phyloP scores from a whole-genome alignment of 768 basidiomycete genomes.

The Crepidotus variabilis region DNA sequence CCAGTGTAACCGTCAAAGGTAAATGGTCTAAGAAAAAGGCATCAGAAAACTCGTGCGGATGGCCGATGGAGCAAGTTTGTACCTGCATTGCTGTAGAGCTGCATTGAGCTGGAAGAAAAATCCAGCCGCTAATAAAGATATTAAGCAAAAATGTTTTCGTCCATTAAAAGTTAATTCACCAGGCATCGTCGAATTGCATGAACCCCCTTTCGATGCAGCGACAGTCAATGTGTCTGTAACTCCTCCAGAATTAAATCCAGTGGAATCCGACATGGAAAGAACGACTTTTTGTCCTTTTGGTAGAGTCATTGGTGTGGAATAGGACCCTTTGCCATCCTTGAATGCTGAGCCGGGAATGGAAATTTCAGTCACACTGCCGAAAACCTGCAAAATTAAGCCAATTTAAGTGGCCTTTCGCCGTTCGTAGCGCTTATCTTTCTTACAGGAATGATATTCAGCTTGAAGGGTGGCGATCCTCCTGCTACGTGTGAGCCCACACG shows the following conservation, averaged over 20 bases:
- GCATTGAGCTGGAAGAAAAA: slow-evolving; percentile 50
- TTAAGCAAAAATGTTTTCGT: background rate
- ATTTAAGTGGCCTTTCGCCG: slow-evolving; percentile 29
- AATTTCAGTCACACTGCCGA: slow-evolving; percentile 48
- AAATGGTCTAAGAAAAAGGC: slow-evolving; percentile 35
- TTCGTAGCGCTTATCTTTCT: background rate
- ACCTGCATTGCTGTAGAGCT: slow-evolving; percentile 63
- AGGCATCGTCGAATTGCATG: slow-evolving; percentile 28
- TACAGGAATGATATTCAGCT: slow-evolving; percentile 44
- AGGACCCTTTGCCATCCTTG: slow-evolving; percentile 51
- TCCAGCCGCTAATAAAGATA: slow-evolving; percentile 23
- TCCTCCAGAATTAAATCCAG: slow-evolving; percentile 68
- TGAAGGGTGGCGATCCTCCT: slow-evolving; percentile 61
- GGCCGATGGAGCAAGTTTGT: slow-evolving; percentile 16
- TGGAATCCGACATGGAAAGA: slow-evolving; percentile 67
- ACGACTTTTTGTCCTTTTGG: slow-evolving; percentile 37
- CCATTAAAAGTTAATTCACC: background rate
- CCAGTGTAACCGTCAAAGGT: slow-evolving; percentile 37
- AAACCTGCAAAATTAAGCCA: slow-evolving; percentile 35
- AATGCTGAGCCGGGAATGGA: slow-evolving; percentile 54
- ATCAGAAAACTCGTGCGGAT: background rate
- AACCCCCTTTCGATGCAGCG: slow-evolving; percentile 39
- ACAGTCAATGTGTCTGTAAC: slow-evolving; percentile 46
- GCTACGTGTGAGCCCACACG: slow-evolving; percentile 8
- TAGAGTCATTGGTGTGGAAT: slow-evolving; percentile 42